Conservation (phyloP, 108 stramenopile species). For the Nitzschia sp. region DNA sequence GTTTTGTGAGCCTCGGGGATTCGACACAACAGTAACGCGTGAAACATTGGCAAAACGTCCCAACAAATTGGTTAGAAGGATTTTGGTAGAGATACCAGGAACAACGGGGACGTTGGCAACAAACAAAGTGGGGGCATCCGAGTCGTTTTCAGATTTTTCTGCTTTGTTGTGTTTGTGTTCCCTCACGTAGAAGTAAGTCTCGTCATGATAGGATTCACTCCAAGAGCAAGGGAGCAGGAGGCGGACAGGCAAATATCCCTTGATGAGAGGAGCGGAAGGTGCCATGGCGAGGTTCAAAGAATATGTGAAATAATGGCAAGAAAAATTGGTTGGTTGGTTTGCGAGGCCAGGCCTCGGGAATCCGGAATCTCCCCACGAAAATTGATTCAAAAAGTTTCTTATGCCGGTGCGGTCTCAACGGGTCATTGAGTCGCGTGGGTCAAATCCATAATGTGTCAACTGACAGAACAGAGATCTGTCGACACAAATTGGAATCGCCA, state of each 20-base stretch:
- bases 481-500: too few relatives aligned
- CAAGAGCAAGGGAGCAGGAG: slow-evolving; percentile 44
- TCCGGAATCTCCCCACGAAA: slow-evolving; percentile 1
- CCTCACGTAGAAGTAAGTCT: slow-evolving; percentile 75
- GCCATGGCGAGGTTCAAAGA: neutral
- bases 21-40: slow-evolving; percentile 69
- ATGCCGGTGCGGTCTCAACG: too few relatives aligned
- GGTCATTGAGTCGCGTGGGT: too few relatives aligned
- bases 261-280: slow-evolving; percentile 46
- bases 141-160: slow-evolving; percentile 4
- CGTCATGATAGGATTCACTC: slow-evolving; percentile 25
- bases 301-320: neutral
- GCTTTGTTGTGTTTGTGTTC: slow-evolving; percentile 53
- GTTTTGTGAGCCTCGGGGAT: slow-evolving; percentile 51
- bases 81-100: slow-evolving; percentile 62
- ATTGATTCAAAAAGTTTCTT: too few relatives aligned
- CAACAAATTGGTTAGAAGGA: slow-evolving; percentile 62
- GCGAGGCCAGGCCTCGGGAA: neutral
- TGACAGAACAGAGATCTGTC: too few relatives aligned
- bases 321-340: slow-evolving; percentile 1
- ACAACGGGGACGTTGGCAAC: slow-evolving; percentile 78
- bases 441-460: too few relatives aligned
- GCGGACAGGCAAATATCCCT: slow-evolving; percentile 82
- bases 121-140: slow-evolving; percentile 58
- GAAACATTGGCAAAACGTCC: slow-evolving; percentile 66